Evolutionary conservation across 2,329 filamentous ascomycete species (phyloP).

Genomic region (Apiospora saccharicola): DNA sequence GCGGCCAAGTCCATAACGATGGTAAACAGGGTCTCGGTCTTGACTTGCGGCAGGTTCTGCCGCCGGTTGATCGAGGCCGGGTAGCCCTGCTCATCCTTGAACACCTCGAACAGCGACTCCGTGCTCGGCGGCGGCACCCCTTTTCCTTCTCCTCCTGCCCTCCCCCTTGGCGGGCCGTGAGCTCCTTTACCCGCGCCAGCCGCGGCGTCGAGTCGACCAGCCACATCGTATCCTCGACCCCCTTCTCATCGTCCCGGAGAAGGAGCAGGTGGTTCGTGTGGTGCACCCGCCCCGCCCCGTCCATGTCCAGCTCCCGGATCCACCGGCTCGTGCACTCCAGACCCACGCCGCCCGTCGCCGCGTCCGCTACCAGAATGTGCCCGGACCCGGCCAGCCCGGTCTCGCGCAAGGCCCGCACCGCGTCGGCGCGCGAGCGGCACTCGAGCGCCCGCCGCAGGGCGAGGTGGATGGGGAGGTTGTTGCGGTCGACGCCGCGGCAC

Average conservation of each 20-base stretch:
- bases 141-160: neutral
- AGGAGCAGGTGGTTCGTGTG: constrained; percentile 55
- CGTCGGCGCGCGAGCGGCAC: constrained; percentile 53
- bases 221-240: constrained; percentile 42
- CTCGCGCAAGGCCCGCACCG: constrained; percentile 50
- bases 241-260: constrained; percentile 21
- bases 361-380: constrained; percentile 58
- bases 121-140: constrained; percentile 23
- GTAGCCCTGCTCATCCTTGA: constrained; percentile 40
- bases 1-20: constrained; percentile 42
- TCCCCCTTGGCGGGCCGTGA: constrained; percentile 28
- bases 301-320: constrained; percentile 39
- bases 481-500: constrained; percentile 59
- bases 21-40: constrained; percentile 42
- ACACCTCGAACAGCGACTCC: constrained; percentile 34
- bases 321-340: constrained; percentile 51
- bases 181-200: constrained; percentile 37
- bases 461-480: constrained; percentile 66
- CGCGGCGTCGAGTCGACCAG: constrained; percentile 40
- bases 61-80: constrained; percentile 41
- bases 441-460: constrained; percentile 64
- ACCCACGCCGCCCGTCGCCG: constrained; percentile 46
- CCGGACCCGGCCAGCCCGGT: constrained; percentile 57
- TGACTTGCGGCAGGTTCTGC: constrained; percentile 31
- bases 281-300: constrained; percentile 42